Base-by-base conservation (phyloP, 805 yeast species). In the Lachancea sp. region DNA sequence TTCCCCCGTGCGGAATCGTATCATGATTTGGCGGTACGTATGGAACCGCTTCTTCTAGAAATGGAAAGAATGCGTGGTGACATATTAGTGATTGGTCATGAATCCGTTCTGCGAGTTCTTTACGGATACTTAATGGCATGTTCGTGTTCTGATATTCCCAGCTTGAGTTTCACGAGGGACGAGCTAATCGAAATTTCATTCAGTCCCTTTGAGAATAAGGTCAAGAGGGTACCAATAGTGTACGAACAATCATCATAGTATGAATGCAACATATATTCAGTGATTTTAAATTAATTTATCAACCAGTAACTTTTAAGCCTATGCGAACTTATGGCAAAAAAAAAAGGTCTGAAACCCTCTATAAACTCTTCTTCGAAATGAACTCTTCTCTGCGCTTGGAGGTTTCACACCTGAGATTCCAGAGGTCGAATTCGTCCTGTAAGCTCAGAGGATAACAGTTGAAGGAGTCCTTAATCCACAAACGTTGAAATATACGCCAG, bases 91-190 rank as follows among this genome's bases (percentile, higher is more conserved):
- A 83, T 92, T 50, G 97, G 96, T 1, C 97, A 92, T 59, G 97
- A 90, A 54, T 78, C 95, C 1, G 83, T 92, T 2, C 71, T 94
- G 47, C 71, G 89, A 45, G 96, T 92, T 4, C 73, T 92, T 38
- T 92, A 88, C 55, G 98, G 97, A 3, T 92, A 92, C 63, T 70
- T 90, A 52, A 86, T 92, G 96, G 92, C 96, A 5, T 80, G 86
- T 49, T 77, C 90, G 2, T 84, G 92, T 51, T 71, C 72, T 45
- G 97, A 89, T 51, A 87, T 92, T 43, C 97, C 98, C 5, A 66
- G 69, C 29, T 67, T 90, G 38, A 68, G 75, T 46, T 89, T 92
- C 63, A 80, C 90, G 28, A 76, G 85, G 42, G 76, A 84, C 57
- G 92, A 87, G 54, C 73, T 92, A 38, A 84, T 89, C 45, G 95